phyloP scores from a whole-genome alignment of 495 filamentous ascomycete species.

The Amniculicola lignicola region DNA sequence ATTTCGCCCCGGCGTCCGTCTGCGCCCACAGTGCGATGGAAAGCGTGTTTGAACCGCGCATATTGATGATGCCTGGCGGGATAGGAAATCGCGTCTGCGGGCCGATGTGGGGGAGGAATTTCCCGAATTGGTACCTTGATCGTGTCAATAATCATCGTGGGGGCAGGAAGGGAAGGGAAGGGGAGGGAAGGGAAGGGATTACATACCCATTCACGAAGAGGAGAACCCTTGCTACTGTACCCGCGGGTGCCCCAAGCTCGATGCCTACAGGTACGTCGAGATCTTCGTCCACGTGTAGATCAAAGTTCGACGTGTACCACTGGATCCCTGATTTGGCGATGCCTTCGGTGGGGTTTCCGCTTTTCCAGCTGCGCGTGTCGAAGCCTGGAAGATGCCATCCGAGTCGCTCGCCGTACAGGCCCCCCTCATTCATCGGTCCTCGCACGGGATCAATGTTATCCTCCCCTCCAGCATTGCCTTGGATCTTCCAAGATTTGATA shows the following conservation, averaged over 20 bases:
- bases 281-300: slow-evolving; percentile 38
- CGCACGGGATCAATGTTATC: slow-evolving; percentile 36
- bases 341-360: slow-evolving; percentile 23
- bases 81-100: slow-evolving; percentile 51
- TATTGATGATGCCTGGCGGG: slow-evolving; percentile 51
- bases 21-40: slow-evolving; percentile 46
- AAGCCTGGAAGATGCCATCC: slow-evolving; percentile 41
- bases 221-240: slow-evolving; percentile 39
- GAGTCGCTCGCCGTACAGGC: slow-evolving; percentile 38
- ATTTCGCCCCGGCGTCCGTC: slow-evolving; percentile 18
- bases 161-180: neutral
- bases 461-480: slow-evolving; percentile 29
- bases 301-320: slow-evolving; percentile 37
- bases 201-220: slow-evolving; percentile 45
- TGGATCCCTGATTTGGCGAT: slow-evolving; percentile 9
- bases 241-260: slow-evolving; percentile 34
- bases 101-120: slow-evolving; percentile 51
- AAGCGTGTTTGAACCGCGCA: slow-evolving; percentile 46
- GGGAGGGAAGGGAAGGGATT: too few relatives aligned
- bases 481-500: slow-evolving; percentile 28
- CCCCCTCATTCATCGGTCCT: slow-evolving; percentile 44
- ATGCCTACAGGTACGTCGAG: slow-evolving; percentile 47
- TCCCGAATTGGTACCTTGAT: slow-evolving; percentile 50
- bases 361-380: slow-evolving; percentile 26
- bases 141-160: neutral